Conservation (phyloP, 352 stramenopile genomes). For the Halophytophthora polymorphica region DNA sequence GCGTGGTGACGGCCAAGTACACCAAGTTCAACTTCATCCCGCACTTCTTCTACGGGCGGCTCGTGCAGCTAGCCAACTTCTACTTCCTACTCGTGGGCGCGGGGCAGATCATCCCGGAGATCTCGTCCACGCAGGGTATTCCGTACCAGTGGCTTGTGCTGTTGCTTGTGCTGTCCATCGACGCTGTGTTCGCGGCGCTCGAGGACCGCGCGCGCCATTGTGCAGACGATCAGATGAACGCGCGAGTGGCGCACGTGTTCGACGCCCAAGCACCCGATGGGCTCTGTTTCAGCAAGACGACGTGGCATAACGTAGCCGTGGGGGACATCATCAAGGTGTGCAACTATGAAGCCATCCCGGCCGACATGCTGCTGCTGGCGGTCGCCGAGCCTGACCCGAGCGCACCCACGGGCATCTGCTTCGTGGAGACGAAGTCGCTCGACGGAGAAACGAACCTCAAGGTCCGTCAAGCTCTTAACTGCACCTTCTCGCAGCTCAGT, state of each 20-base stretch:
- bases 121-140: slow-evolving; percentile 82
- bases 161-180: slow-evolving; percentile 77
- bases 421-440: slow-evolving; percentile 86
- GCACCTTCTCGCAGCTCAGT: slow-evolving; percentile 79
- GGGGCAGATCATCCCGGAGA: slow-evolving; percentile 80
- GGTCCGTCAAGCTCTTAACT: slow-evolving; percentile 75
- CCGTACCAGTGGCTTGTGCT: slow-evolving; percentile 89
- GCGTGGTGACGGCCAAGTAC: slow-evolving; percentile 84
- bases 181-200: slow-evolving; percentile 82
- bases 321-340: slow-evolving; percentile 84
- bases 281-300: slow-evolving; percentile 44
- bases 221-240: slow-evolving; percentile 84
- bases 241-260: slow-evolving; percentile 58
- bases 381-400: slow-evolving; percentile 64
- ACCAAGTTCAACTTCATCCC: slow-evolving; percentile 86
- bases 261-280: slow-evolving; percentile 32
- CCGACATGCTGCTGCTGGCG: slow-evolving; percentile 75
- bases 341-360: slow-evolving; percentile 85
- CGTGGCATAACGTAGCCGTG: slow-evolving; percentile 66
- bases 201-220: slow-evolving; percentile 77
- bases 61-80: slow-evolving; percentile 87
- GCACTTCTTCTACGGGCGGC: slow-evolving; percentile 78
- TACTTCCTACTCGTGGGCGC: slow-evolving; percentile 89
- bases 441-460: slow-evolving; percentile 89
- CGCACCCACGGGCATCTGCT: slow-evolving; percentile 73